Evolutionary conservation across 345 rosid genomes (phyloP).

Genomic region (Excoecaria cochinchinensis): DNA sequence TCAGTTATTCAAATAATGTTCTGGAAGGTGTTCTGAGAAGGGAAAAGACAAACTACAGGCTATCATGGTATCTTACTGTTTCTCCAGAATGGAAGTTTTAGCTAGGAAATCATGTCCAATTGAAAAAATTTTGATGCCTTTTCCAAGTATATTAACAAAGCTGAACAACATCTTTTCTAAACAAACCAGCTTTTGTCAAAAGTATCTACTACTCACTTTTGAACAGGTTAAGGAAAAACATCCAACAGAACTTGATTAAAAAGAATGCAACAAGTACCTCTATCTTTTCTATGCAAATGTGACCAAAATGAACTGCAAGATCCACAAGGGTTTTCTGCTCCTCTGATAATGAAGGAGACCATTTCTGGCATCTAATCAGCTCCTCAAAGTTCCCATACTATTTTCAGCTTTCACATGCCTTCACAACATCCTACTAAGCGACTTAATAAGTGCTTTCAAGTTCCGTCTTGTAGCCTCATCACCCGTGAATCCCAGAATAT

Average conservation of each 20-base stretch:
- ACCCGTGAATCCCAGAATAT: constrained; percentile 93
- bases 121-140: background rate
- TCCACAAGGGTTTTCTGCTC: background rate
- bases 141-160: constrained; percentile 5
- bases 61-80: background rate
- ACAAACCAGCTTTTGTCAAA: background rate
- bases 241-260: background rate
- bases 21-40: background rate
- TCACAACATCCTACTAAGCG: constrained; percentile 89
- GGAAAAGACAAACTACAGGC: too few relatives aligned
- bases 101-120: background rate
- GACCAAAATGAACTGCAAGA: background rate
- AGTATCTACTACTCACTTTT: background rate
- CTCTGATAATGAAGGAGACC: background rate
- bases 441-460: constrained; percentile 85
- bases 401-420: constrained; percentile 17
- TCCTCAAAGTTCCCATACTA: background rate
- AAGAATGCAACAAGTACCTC: constrained; percentile 5
- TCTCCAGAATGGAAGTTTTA: background rate
- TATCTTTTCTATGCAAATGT: background rate
- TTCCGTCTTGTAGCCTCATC: constrained; percentile 86
- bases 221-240: background rate
- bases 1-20: background rate
- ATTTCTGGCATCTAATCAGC: background rate
- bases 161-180: background rate